phyloP scores from a whole-genome alignment of 1,284 basidiomycete species.

The Athelia psychrophila region DNA sequence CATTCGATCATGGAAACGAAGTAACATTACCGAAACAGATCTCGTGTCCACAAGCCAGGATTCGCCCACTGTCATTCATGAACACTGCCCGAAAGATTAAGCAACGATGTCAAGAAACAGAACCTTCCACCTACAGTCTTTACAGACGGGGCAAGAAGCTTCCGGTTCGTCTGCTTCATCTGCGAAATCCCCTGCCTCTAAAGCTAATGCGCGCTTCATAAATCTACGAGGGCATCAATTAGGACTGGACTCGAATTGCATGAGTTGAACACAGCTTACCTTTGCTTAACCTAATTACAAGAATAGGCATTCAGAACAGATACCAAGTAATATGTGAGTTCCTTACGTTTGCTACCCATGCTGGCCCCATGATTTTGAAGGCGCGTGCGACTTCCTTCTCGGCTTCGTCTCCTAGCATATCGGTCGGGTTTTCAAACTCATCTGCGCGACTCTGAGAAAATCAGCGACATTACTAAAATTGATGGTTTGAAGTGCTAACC shows the following conservation, averaged over 20 bases:
- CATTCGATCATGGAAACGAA: neutral
- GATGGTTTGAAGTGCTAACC: slow-evolving; percentile 27
- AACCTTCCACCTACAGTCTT: slow-evolving; percentile 40
- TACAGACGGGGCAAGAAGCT: slow-evolving; percentile 49
- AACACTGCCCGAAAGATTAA: slow-evolving; percentile 33
- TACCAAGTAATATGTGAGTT: neutral
- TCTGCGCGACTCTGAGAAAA: slow-evolving; percentile 34
- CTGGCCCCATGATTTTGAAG: slow-evolving; percentile 47
- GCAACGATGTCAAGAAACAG: neutral
- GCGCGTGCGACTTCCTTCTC: slow-evolving; percentile 59
- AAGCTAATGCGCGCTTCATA: slow-evolving; percentile 41
- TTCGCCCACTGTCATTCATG: slow-evolving; percentile 43
- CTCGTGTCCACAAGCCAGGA: slow-evolving; percentile 59
- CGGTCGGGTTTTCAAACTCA: slow-evolving; percentile 47
- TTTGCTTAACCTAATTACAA: slow-evolving; percentile 34
- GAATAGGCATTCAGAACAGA: neutral
- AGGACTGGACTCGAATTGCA: neutral
- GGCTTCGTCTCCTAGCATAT: slow-evolving; percentile 41
- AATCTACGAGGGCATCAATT: slow-evolving; percentile 29
- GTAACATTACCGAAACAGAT: slow-evolving; percentile 49
- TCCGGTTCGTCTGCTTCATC: slow-evolving; percentile 40
- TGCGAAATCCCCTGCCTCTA: slow-evolving; percentile 36
- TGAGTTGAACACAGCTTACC: slow-evolving; percentile 17
- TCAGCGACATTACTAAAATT: slow-evolving; percentile 13
- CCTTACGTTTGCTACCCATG: slow-evolving; percentile 49